Evolutionary conservation across 306 rosid species (phyloP), one percentile per base, ranked within the genome.

Genomic region (Corylus avellana): DNA sequence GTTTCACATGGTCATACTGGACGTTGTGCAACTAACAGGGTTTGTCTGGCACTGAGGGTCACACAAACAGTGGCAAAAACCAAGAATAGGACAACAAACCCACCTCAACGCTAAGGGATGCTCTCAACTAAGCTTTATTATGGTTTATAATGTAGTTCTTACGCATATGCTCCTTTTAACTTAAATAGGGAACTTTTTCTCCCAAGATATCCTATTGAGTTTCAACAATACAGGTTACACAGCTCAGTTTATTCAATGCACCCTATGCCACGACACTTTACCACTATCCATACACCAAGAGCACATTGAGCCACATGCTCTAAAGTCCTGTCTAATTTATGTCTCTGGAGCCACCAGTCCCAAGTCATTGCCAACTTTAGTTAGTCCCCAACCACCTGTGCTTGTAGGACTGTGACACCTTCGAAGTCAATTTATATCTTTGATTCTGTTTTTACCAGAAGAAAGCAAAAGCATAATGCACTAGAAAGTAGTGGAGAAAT

Each of bases 61-160:
- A 3, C 18, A 18, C 25, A 55, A 55, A 54, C 58, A 17, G 58
- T 17, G 6, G 20, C 22, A 54, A 17, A 5, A 14, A 55, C 59
- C 59, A 55, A 12, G 37, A 61, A 61, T 11, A 27, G 16, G 37
- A 62, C 16, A 25, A 12, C 8, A 25, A 58, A 10, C 7, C 16
- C 1, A 59, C 44, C 42, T 13, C 44, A 13, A 27, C 39, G 39
- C 42, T 62, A 27, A 58, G 2, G 44, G 69, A 62, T 12, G 69
- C 69, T 62, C 63, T 57, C 69, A 12, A 62, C 44, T 62, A 29
- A 62, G 69, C 44, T 62, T 62, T 62, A 12, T 32, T 62, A 62
- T 57, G 25, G 14, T 39, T 62, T 13, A 29, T 62, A 29, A 62
- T 14, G 69, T 29, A 62, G 25, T 27, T 29, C 69, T 62, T 27